Evolutionary conservation across 768 basidiomycete species (phyloP).

Genomic region (Psilocybe tampanensis): DNA sequence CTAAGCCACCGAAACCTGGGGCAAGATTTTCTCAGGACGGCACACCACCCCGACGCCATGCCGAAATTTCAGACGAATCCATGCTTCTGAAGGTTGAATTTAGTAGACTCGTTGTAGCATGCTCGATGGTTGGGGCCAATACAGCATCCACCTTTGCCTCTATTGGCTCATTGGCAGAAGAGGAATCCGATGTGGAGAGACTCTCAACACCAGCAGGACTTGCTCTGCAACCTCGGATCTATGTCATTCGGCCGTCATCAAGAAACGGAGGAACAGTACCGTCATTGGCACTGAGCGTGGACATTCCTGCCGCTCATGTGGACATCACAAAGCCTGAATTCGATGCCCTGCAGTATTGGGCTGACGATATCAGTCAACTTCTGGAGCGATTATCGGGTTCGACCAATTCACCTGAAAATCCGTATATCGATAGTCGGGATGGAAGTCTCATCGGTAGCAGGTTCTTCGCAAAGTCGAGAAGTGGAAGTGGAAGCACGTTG

Average conservation of each 20-base stretch:
- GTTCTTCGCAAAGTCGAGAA: slow-evolving; percentile 66
- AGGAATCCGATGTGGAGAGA: not conserved
- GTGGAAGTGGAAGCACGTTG: slow-evolving; percentile 34
- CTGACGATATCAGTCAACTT: slow-evolving; percentile 83
- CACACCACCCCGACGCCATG: not conserved
- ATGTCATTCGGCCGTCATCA: slow-evolving; percentile 28
- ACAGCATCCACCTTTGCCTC: slow-evolving; percentile 51
- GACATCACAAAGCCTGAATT: slow-evolving; percentile 64
- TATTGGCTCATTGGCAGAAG: slow-evolving; percentile 43
- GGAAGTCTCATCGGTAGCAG: slow-evolving; percentile 78
- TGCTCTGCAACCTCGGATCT: slow-evolving; percentile 37
- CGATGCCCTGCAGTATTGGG: slow-evolving; percentile 85
- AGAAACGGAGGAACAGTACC: slow-evolving; percentile 12
- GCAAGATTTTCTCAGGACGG: slow-evolving; percentile 30
- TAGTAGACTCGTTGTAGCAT: slow-evolving; percentile 50
- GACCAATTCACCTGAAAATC: slow-evolving; percentile 17
- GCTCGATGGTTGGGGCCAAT: slow-evolving; percentile 39
- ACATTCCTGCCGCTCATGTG: slow-evolving; percentile 66
- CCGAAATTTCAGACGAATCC: slow-evolving; percentile 17
- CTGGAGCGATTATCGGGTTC: slow-evolving; percentile 47
- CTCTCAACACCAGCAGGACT: not conserved
- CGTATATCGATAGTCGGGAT: slow-evolving; percentile 44
- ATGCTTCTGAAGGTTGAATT: slow-evolving; percentile 43
- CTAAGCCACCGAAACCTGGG: slow-evolving; percentile 8
- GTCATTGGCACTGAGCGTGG: slow-evolving; percentile 32